Conservation (phyloP, 768 basidiomycete genomes). For the Lactarius pseudohatsudake region DNA sequence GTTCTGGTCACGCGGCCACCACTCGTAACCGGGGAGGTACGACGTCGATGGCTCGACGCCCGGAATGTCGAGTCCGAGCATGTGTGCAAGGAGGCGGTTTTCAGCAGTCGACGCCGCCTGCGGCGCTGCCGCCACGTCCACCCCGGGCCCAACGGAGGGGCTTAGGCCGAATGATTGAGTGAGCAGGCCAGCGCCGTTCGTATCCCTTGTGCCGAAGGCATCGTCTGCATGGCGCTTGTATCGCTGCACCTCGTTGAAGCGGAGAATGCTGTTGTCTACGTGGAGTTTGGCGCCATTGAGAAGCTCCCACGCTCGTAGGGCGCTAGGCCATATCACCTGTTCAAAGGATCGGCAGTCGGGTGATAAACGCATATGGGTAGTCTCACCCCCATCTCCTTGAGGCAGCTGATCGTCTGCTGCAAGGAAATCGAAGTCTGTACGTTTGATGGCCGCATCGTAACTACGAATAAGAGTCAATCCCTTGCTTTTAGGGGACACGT, state of each 20-base stretch:
- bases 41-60: conserved; percentile 21
- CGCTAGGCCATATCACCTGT: conserved; percentile 48
- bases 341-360: conserved; percentile 56
- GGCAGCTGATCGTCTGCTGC: conserved; percentile 58
- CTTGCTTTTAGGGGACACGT: conserved; percentile 18
- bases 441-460: conserved; percentile 68
- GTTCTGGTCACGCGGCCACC: conserved; percentile 27
- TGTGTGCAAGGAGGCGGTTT: conserved; percentile 27
- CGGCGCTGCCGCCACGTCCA: neutral
- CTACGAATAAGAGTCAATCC: conserved; percentile 38
- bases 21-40: conserved; percentile 24
- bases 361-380: conserved; percentile 46
- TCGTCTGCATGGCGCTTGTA: conserved; percentile 28
- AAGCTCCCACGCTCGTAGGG: conserved; percentile 28
- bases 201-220: conserved; percentile 22
- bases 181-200: neutral
- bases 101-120: conserved; percentile 12
- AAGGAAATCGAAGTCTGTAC: conserved; percentile 67
- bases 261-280: conserved; percentile 25
- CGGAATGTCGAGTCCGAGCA: conserved; percentile 29
- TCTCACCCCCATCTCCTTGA: conserved; percentile 68
- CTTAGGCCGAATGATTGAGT: conserved; percentile 5
- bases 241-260: conserved; percentile 11
- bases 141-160: neutral
- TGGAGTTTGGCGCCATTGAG: conserved; percentile 28